Percentiles rank a stretch among this genome's conserved stretches.
Conservation (phyloP, 2,329 filamentous ascomycete genomes). For the Parasarocladium wereldwijsianum region DNA sequence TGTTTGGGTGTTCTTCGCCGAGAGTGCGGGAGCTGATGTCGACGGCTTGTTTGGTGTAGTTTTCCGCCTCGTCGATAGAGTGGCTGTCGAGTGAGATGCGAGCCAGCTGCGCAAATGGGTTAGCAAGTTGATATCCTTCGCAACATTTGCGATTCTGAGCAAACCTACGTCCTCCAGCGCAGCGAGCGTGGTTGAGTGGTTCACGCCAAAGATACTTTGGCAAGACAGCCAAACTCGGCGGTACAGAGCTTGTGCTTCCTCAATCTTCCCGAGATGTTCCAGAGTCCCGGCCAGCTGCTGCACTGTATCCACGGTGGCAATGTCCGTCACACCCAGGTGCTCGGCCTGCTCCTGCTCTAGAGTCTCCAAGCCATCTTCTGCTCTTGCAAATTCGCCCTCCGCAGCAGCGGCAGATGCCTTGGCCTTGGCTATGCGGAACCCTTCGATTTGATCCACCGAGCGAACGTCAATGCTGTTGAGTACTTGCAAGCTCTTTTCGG, state of each 20-base stretch:
- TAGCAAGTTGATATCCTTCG: no score
- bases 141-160: no score
- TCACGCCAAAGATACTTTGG: conserved; percentile 12
- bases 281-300: conserved; percentile 12
- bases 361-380: conserved; percentile 10
- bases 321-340: conserved; percentile 10
- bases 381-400: conserved; percentile 9
- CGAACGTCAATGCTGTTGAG: conserved; percentile 9
- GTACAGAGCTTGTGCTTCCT: conserved; percentile 12
- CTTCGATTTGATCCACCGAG: conserved; percentile 11
- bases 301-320: conserved; percentile 11
- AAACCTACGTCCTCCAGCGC: conserved; percentile 14
- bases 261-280: conserved; percentile 10
- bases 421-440: conserved; percentile 11
- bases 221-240: conserved; percentile 13
- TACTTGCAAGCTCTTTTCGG: conserved; percentile 9
- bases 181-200: conserved; percentile 13
- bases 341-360: conserved; percentile 12
- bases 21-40: conserved; percentile 11
- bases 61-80: conserved; percentile 14
- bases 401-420: conserved; percentile 10
- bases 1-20: conserved; percentile 11
- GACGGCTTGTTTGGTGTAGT: conserved; percentile 12
- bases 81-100: conserved; percentile 10
- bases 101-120: no score